Conservation (phyloP, 257 asterid genomes). For the Linderniella brevidens region DNA sequence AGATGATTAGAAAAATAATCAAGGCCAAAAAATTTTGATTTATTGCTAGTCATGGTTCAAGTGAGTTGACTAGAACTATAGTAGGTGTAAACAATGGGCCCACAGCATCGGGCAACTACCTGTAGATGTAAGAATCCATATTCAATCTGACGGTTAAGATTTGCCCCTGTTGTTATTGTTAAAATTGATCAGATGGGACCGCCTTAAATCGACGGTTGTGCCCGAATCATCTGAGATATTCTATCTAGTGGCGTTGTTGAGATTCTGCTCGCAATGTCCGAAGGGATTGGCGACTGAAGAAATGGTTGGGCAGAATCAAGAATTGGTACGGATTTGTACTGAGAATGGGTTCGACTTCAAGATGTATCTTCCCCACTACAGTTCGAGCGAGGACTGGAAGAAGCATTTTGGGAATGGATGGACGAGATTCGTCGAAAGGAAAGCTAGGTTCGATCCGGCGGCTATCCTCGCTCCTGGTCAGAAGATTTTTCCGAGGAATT, state of each 20-base stretch:
- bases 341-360: constrained; percentile 42
- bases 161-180: no score
- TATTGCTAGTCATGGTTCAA: no score
- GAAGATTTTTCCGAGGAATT: constrained; percentile 56
- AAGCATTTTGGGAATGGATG: constrained; percentile 71
- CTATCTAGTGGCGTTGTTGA: constrained; percentile 62
- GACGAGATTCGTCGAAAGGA: constrained; percentile 63
- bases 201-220: constrained; percentile 43
- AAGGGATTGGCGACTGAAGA: constrained; percentile 34
- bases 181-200: constrained; percentile 51
- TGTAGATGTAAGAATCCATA: no score
- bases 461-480: constrained; percentile 94
- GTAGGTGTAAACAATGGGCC: no score
- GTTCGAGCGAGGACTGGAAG: constrained; percentile 47
- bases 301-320: constrained; percentile 58
- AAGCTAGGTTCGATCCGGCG: constrained; percentile 58
- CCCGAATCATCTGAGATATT: constrained; percentile 50
- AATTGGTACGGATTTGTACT: constrained; percentile 40
- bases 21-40: no score
- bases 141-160: no score
- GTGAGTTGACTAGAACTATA: no score
- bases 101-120: no score
- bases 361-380: constrained; percentile 74
- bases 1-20: no score
- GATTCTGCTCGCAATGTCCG: constrained; percentile 40